phyloP scores from a whole-genome alignment of 371 early-diverging fungal species.

The Fennellomyces sp. region DNA sequence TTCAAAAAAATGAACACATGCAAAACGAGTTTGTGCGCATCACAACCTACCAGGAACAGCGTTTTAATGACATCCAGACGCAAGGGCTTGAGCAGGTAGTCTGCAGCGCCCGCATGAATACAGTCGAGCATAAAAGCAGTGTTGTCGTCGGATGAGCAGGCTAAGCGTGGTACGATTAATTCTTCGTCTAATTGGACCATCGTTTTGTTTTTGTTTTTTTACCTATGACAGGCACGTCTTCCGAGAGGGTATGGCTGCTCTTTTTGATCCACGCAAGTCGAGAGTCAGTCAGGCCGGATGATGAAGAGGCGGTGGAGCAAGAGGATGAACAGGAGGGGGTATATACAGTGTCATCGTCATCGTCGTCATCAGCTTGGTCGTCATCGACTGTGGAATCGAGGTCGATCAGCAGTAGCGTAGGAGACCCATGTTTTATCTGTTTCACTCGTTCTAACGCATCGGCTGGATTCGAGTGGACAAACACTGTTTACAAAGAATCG shows the following conservation, averaged over 20 bases:
- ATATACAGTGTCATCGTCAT: slow-evolving; percentile 12
- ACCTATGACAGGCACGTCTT: slow-evolving; percentile 8
- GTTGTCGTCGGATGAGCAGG: slow-evolving; percentile 36
- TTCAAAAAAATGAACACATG: neutral
- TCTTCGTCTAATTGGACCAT: no score
- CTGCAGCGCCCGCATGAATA: slow-evolving; percentile 57
- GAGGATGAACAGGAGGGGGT: slow-evolving; percentile 10
- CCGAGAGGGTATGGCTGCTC: neutral
- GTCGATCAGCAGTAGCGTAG: slow-evolving; percentile 12
- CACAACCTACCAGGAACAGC: slow-evolving; percentile 53
- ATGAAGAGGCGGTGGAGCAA: slow-evolving; percentile 9
- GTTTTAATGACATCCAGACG: slow-evolving; percentile 53
- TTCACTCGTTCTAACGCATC: slow-evolving; percentile 28
- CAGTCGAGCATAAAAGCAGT: slow-evolving; percentile 40
- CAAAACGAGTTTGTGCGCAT: no score
- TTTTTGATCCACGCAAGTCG: slow-evolving; percentile 8
- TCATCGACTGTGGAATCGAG: slow-evolving; percentile 5
- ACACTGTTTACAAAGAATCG: slow-evolving; percentile 48
- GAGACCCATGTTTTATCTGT: slow-evolving; percentile 14
- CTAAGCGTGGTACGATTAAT: slow-evolving; percentile 19
- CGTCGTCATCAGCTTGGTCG: neutral
- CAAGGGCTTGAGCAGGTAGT: slow-evolving; percentile 60
- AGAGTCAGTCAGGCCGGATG: slow-evolving; percentile 1
- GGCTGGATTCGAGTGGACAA: slow-evolving; percentile 23
- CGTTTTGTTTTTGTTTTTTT: neutral